A percentile compares a stretch with the other conserved stretches of the same genome.
phyloP scores from a whole-genome alignment of 306 rosid species.

The Lotus japonicus region DNA sequence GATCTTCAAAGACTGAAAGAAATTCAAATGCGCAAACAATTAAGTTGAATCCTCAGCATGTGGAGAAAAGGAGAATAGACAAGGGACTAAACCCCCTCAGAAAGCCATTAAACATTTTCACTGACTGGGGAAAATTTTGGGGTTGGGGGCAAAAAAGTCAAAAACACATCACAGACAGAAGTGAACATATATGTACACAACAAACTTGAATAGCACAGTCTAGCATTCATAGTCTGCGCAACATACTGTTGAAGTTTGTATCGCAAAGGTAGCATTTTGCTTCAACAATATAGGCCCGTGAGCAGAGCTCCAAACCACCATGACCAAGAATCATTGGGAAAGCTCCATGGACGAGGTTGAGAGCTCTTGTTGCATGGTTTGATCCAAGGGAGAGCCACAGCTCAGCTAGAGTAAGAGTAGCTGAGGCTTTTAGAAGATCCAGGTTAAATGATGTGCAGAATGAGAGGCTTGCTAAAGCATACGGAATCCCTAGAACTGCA shows the following conservation, averaged over 20 bases:
- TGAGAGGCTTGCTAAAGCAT: constrained; percentile 91
- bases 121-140: background rate
- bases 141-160: background rate
- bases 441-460: constrained; percentile 92
- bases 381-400: constrained; percentile 94
- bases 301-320: constrained; percentile 93
- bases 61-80: background rate
- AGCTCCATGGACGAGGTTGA: constrained; percentile 80
- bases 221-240: background rate
- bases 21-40: constrained; percentile 7
- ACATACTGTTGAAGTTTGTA: constrained; percentile 71
- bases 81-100: background rate
- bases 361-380: constrained; percentile 80
- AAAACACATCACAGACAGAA: background rate
- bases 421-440: constrained; percentile 96
- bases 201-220: background rate
- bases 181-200: background rate
- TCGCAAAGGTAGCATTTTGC: constrained; percentile 83
- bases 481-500: constrained; percentile 87
- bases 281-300: constrained; percentile 82
- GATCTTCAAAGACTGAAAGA: constrained; percentile 48
- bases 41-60: background rate
- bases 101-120: background rate
- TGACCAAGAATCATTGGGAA: constrained; percentile 96
- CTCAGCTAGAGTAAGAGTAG: constrained; percentile 83